Percentiles rank a stretch among this genome's conserved stretches.
Conservation (phyloP, 2,329 filamentous ascomycete species). For the Chalara sp. region DNA sequence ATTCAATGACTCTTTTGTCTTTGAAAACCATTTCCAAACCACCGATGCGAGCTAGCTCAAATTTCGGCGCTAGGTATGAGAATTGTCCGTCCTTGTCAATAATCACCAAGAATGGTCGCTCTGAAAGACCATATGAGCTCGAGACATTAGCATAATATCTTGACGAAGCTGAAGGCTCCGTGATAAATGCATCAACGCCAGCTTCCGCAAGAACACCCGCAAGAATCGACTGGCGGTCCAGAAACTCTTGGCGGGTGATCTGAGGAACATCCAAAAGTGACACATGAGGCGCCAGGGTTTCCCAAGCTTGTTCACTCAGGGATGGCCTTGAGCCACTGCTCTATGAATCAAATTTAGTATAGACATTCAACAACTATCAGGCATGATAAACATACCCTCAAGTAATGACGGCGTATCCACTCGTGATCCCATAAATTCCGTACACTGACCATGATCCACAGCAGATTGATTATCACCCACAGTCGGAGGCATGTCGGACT, state of each 20-base stretch:
- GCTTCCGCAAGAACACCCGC: conserved; percentile 14
- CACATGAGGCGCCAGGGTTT: conserved; percentile 10
- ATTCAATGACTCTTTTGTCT: conserved; percentile 47
- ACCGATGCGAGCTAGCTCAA: conserved; percentile 51
- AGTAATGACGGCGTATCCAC: too few species aligned
- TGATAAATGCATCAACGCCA: conserved; percentile 47
- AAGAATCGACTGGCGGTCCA: conserved; percentile 13
- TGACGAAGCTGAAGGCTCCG: conserved; percentile 58
- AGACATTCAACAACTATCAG: too few species aligned
- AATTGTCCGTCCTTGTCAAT: conserved; percentile 43
- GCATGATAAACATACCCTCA: too few species aligned
- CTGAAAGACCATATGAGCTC: conserved; percentile 52
- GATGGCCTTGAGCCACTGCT: neutral
- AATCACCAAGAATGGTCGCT: conserved; percentile 55
- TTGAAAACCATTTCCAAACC: conserved; percentile 47
- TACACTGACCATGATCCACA: too few species aligned
- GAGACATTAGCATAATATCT: conserved; percentile 56
- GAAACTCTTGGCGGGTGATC: conserved; percentile 16
- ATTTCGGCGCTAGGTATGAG: conserved; percentile 51
- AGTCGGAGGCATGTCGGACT: too few species aligned
- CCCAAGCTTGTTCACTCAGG: conserved; percentile 9
- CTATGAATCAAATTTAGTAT: neutral
- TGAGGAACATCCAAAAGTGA: conserved; percentile 13
- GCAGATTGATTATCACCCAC: too few species aligned
- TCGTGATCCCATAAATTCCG: too few species aligned